Evolutionary conservation across 2,329 filamentous ascomycete genomes (phyloP).

Genomic region (Pyrenochaeta sp.): DNA sequence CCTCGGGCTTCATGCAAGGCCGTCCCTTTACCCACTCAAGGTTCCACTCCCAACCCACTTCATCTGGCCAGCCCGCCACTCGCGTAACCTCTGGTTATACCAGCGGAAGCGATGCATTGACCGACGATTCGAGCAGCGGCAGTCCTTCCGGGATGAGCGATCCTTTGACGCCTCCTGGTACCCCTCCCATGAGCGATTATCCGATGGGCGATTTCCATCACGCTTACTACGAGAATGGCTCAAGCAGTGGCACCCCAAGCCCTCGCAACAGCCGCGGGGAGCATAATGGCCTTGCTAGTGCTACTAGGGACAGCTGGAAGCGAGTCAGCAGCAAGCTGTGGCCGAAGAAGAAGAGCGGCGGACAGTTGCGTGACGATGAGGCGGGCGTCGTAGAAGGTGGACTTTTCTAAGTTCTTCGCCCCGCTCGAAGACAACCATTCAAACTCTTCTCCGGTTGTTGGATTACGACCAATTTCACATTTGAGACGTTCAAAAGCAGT

Average conservation of each 20-base stretch:
- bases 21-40: conserved; percentile 47
- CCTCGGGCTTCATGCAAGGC: conserved; percentile 46
- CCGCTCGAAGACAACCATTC: background rate
- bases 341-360: conserved; percentile 49
- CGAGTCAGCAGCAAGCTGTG: conserved; percentile 52
- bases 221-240: conserved; percentile 43
- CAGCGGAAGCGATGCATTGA: conserved; percentile 57
- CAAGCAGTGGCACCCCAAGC: conserved; percentile 46
- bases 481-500: conserved; percentile 26
- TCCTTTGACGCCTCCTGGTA: conserved; percentile 78
- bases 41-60: conserved; percentile 47
- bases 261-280: conserved; percentile 47
- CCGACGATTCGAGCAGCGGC: conserved; percentile 69
- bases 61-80: conserved; percentile 35
- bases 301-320: conserved; percentile 50
- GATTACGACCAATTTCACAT: conserved; percentile 5
- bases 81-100: conserved; percentile 44
- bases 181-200: conserved; percentile 68
- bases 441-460: conserved; percentile 1
- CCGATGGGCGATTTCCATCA: conserved; percentile 55
- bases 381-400: conserved; percentile 45
- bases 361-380: conserved; percentile 46
- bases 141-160: conserved; percentile 60
- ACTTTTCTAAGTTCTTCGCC: conserved; percentile 32
- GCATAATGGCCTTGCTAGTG: conserved; percentile 45